Percentiles rank a stretch among this genome's conserved stretches.
These are phyloP conservation scores for Aphanomyces stellatus DNA, from an alignment of 352 stramenopile species.

Conservation along the genomic window DNA sequence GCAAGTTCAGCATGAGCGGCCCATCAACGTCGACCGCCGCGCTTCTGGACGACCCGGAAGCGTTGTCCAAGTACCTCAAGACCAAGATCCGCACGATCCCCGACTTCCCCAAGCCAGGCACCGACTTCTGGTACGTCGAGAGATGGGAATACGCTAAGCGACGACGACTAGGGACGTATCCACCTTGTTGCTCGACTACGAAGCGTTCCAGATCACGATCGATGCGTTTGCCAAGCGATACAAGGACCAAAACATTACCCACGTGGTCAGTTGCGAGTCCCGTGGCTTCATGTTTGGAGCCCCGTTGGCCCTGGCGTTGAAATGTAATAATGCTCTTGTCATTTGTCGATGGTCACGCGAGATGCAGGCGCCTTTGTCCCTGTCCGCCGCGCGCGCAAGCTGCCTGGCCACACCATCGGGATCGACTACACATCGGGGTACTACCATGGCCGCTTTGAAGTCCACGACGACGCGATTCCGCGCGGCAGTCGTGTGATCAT, in stretches of 20 bases:
- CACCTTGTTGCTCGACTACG: conserved; percentile 55
- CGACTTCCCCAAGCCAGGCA: conserved; percentile 45
- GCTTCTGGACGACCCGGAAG: conserved; percentile 40
- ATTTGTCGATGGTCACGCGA: background rate
- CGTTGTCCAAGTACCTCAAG: conserved; percentile 51
- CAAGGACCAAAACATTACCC: conserved; percentile 44
- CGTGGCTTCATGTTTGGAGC: conserved; percentile 76
- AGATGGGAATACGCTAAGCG: too few species aligned
- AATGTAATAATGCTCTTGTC: conserved; percentile 9
- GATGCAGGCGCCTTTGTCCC: conserved; percentile 45
- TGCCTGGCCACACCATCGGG: conserved; percentile 63
- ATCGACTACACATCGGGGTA: conserved; percentile 75
- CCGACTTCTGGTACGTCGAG: conserved; percentile 33
- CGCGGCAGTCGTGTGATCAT: conserved; percentile 59
- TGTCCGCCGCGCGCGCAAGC: conserved; percentile 46
- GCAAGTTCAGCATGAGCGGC: background rate
- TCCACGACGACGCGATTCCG: conserved; percentile 72
- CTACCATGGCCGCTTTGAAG: conserved; percentile 62
- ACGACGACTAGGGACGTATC: conserved; percentile 60
- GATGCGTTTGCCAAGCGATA: conserved; percentile 62
- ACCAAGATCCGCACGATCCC: conserved; percentile 56
- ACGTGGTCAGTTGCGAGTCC: conserved; percentile 74
- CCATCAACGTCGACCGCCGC: conserved; percentile 20
- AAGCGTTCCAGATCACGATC: conserved; percentile 63
- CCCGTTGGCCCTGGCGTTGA: conserved; percentile 55